Evolutionary conservation across 2,329 filamentous ascomycete species (phyloP), one percentile per base, ranked within the genome.

Genomic region (Claviceps africana): DNA sequence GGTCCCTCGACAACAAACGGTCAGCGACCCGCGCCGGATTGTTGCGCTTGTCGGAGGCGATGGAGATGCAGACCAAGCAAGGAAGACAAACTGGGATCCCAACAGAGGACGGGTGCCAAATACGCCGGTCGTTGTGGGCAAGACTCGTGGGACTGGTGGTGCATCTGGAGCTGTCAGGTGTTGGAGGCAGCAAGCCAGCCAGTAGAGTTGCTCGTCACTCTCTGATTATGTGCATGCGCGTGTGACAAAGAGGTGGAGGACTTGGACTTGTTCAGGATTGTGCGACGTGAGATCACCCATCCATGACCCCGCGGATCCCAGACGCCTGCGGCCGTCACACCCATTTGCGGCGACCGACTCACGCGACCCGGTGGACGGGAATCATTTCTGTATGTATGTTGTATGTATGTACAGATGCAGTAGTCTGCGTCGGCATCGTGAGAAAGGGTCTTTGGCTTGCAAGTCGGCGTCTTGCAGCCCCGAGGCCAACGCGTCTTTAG

Each of bases 211-310:
- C 17, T 25, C 17, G 37, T 50, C 48, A 43, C 48, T 28, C 22
- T 35, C 40, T 25, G 28, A 50, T 15, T 19, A 37, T 25, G 51
- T 39, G 46, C 37, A 11, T 40, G 40, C 47, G 39, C 30, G 51
- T 50, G 51, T 47, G 51, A 53, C 51, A 51, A 15, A 15, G 3
- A 13, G 31, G n/a, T n/a, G n/a, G n/a, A n/a, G n/a, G n/a, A n/a
- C n/a, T n/a, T 40, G 21, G 46, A 42, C 46, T 43, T 28, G 22
- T 30, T 42, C 30, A 28, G 42, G 25, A 51, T 51, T 51, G 50
- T 48, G 50, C 44, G 42, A 51, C 50, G 19, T 19, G 2, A 47
- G 46, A 33, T 52, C 51, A 45, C 35, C 45, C 25, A 25, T 25
- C 25, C 25, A 25, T 25, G 25, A 25, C 25, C 25, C 45, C 43